A percentile compares a stretch with the other conserved stretches of the same genome.
Evolutionary conservation across 2,329 filamentous ascomycete species (phyloP).

Genomic region (Apiospora hydei): DNA sequence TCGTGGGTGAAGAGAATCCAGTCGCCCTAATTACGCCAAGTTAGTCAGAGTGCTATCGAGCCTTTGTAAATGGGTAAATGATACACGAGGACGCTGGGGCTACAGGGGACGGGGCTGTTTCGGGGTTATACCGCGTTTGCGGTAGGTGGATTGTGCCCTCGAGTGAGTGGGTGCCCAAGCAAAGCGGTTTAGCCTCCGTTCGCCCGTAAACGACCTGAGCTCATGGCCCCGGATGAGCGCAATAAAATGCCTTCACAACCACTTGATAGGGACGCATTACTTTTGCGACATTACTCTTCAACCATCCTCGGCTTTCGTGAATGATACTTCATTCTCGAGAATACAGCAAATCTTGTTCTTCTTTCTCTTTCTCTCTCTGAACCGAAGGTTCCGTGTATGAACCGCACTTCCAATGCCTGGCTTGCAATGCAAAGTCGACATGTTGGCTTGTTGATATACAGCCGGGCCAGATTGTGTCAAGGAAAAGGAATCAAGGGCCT

Average conservation of each 20-base stretch:
- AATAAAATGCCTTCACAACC: constrained; percentile 20
- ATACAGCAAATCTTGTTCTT: background rate
- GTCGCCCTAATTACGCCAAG: constrained; percentile 72
- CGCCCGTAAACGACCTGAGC: constrained; percentile 43
- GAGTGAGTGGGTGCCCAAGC: constrained; percentile 34
- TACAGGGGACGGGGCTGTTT: constrained; percentile 7
- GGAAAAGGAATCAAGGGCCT: background rate
- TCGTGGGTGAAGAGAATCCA: constrained; percentile 99
- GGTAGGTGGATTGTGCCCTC: constrained; percentile 1
- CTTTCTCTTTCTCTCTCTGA: background rate
- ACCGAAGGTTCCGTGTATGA: background rate
- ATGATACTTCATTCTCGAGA: constrained; percentile 5
- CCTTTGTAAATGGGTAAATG: constrained; percentile 27
- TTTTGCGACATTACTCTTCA: background rate
- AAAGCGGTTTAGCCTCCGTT: constrained; percentile 54
- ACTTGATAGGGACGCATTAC: background rate
- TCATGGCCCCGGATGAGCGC: constrained; percentile 28
- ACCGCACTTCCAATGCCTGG: constrained; percentile 23
- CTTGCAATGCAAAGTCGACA: constrained; percentile 31
- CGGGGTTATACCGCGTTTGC: constrained; percentile 16
- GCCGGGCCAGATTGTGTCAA: background rate
- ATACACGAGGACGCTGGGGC: constrained; percentile 15
- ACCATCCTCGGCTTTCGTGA: background rate
- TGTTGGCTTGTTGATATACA: constrained; percentile 27
- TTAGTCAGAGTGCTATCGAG: background rate